phyloP scores from a whole-genome alignment of 139 green algal species.

The Gonium pectorale region DNA sequence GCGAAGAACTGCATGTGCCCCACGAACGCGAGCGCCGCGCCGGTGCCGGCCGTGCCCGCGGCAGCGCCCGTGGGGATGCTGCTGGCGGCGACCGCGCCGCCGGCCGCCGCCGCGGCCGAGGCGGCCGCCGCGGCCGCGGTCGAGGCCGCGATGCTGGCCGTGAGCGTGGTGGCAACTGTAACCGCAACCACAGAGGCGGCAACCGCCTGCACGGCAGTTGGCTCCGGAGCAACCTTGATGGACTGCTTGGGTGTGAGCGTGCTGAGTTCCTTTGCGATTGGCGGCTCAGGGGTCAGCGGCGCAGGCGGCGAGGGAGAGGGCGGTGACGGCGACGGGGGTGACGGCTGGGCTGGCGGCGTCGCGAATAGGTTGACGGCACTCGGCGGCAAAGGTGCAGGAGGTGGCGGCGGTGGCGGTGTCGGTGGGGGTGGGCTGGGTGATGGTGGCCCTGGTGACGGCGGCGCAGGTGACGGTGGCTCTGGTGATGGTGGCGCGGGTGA shows the following conservation, averaged over 20 bases:
- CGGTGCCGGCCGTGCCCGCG: not conserved
- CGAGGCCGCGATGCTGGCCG: not conserved
- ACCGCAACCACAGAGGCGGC: not conserved
- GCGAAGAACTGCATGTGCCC: constrained; percentile 41
- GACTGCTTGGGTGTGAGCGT: no score
- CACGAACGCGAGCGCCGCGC: not conserved
- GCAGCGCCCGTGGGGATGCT: not conserved
- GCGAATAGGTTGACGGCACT: no score
- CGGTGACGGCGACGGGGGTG: not conserved
- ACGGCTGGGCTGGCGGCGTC: not conserved
- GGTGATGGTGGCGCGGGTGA: not conserved
- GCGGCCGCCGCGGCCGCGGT: not conserved
- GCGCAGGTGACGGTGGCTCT: not conserved
- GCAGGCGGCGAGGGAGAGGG: not conserved
- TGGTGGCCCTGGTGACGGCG: not conserved
- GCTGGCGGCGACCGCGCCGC: not conserved
- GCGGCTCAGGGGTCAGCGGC: not conserved
- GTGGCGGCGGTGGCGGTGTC: not conserved
- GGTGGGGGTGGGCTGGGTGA: not conserved
- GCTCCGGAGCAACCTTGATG: not conserved
- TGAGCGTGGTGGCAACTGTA: not conserved
- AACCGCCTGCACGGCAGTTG: not conserved
- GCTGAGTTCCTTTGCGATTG: no score
- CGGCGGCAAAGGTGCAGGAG: no score
- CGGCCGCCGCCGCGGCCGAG: not conserved